Percentiles rank a stretch among this genome's conserved stretches.
Evolutionary conservation across 2,329 filamentous ascomycete genomes (phyloP).

Genomic region (Beauveria scarabaeidicola): DNA sequence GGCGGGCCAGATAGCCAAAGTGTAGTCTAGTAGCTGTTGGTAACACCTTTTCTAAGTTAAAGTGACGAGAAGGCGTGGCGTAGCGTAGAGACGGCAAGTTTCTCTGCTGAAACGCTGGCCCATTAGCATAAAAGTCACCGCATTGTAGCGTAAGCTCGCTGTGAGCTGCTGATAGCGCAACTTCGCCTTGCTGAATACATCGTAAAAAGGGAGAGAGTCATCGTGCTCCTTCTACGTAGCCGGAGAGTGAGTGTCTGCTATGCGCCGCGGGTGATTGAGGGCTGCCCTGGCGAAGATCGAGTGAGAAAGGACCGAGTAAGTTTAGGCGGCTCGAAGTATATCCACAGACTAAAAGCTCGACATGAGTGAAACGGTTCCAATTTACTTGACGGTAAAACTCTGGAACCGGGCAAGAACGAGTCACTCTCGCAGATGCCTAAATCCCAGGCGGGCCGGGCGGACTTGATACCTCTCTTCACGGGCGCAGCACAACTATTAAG

Average conservation of each 20-base stretch:
- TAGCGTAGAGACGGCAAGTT: not conserved
- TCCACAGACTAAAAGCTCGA: not conserved
- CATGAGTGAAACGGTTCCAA: not conserved
- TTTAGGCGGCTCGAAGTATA: not conserved
- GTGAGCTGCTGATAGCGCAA: not conserved
- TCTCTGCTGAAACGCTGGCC: too few species aligned
- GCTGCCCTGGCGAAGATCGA: not conserved
- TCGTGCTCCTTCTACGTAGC: too few species aligned
- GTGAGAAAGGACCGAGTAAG: conserved; percentile 4
- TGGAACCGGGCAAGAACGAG: not conserved
- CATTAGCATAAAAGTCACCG: too few species aligned
- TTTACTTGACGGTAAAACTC: not conserved
- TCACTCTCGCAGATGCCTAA: not conserved
- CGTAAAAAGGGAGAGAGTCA: too few species aligned
- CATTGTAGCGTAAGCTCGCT: too few species aligned
- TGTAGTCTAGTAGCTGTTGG: not conserved
- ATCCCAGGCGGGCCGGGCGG: not conserved
- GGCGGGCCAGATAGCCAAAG: not conserved
- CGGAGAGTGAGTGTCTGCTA: not conserved
- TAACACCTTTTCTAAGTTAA: not conserved
- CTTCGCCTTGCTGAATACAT: too few species aligned
- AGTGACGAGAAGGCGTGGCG: not conserved
- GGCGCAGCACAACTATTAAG: not conserved
- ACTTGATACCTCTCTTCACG: not conserved
- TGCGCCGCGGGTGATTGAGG: not conserved